Base-by-base conservation (phyloP, 2,329 filamentous ascomycete species). In the Pestalotiopsis sp. region DNA sequence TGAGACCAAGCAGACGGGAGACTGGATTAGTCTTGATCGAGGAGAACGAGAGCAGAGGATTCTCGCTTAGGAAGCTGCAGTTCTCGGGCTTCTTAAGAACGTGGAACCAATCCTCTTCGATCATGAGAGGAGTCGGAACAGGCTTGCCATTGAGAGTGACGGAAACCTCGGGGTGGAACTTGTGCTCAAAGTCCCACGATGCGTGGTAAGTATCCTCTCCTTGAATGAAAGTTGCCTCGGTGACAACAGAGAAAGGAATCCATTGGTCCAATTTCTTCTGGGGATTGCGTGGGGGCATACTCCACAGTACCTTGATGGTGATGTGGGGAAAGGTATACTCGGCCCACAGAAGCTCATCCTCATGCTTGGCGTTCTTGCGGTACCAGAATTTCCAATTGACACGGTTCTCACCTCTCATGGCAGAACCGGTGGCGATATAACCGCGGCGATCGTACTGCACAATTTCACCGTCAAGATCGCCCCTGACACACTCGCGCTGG, bases 51-150 rank as follows among this genome's bases (percentile, higher is more conserved):
- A 64, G 20, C 7, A 64, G 41, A 7, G 62, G 62, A 20, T 52
- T 64, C 39, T 64, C 62, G 13, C 39, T 64, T 9, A 64, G 39
- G 41, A 64, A 64, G 62, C 62, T 64, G 41, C 62, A 64, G 39
- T 64, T 64, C 62, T 64, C 62, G n/a, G 62, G 62, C 62, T 64
- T 64, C 41, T 64, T 27, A 14, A 64, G 41, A 23, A 64, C 62
- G 41, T 64, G 62, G 23, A 64, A 64, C 62, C 62, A 64, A 64
- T 64, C 62, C 62, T 64, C 62, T 13, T 39, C 20, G n/a, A 64
- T 64, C 62, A 64, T 64, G 3, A 14, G n/a, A 27, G 62, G 62
- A 23, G 62, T 52, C 7, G 13, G 14, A 3, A 64, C 38, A 23
- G 38, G 38, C 23, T 64, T 45, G 38, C 62, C 62, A 39, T 64